phyloP scores from a whole-genome alignment of 257 asterid species.

The Plectranthus barbatus region DNA sequence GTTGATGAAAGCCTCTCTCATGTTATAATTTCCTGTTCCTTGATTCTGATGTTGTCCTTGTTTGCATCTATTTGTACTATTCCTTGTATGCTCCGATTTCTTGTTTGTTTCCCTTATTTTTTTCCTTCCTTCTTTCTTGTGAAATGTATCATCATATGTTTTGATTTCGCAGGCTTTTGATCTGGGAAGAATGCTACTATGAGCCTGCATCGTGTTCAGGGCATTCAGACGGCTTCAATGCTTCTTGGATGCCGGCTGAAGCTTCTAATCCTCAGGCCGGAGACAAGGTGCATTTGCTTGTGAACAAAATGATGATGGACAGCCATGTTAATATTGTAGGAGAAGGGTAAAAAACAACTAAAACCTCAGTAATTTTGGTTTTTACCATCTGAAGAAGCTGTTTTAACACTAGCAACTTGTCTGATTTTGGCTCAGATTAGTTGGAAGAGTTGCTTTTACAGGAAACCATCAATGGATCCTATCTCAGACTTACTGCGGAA shows the following conservation, averaged over 20 bases:
- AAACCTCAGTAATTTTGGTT: background rate
- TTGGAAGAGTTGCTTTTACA: slow-evolving; percentile 79
- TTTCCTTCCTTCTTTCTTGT: too few species aligned
- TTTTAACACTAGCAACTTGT: background rate
- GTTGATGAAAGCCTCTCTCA: slow-evolving; percentile 25
- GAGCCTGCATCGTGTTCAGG: slow-evolving; percentile 34
- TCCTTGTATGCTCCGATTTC: slow-evolving; percentile 16
- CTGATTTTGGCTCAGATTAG: slow-evolving; percentile 44
- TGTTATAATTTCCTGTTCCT: slow-evolving; percentile 27
- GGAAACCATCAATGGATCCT: slow-evolving; percentile 79
- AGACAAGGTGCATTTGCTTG: slow-evolving; percentile 51
- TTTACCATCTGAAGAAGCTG: background rate
- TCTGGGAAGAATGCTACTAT: slow-evolving; percentile 85
- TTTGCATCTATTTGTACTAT: slow-evolving; percentile 30
- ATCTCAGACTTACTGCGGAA: slow-evolving; percentile 36
- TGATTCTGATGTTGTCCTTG: slow-evolving; percentile 37
- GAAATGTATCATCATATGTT: background rate
- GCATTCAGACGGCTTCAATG: slow-evolving; percentile 25
- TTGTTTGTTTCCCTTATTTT: slow-evolving; percentile 16
- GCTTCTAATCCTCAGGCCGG: slow-evolving; percentile 29
- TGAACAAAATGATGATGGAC: slow-evolving; percentile 86
- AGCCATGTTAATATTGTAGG: slow-evolving; percentile 66
- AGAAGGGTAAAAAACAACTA: slow-evolving; percentile 55
- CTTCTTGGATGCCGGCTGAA: slow-evolving; percentile 37
- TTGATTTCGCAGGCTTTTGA: slow-evolving; percentile 59